Conservation (phyloP, 163 green algal species). For the Scenedesmus sp. region DNA sequence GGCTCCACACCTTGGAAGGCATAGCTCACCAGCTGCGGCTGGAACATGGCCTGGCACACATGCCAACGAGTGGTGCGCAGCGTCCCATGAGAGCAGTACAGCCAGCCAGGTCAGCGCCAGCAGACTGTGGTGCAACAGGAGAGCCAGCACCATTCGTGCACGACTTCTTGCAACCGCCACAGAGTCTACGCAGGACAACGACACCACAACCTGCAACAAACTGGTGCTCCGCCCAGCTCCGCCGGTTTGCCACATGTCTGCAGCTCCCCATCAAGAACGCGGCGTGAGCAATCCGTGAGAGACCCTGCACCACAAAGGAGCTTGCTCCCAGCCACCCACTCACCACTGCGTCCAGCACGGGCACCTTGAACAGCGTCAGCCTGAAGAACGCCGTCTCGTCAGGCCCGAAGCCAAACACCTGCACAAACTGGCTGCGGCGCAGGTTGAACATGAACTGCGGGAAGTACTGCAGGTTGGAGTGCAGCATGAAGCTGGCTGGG, state of each 20-base stretch:
- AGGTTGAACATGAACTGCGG: constrained; percentile 99
- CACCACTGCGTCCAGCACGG: constrained; percentile 84
- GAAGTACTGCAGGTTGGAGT: constrained; percentile 92
- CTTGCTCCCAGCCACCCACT: not conserved
- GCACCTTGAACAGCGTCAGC: constrained; percentile 90
- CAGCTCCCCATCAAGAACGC: not conserved
- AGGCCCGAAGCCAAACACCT: constrained; percentile 97
- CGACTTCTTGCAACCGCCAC: too few species aligned
- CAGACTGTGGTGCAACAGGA: not conserved
- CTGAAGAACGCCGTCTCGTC: constrained; percentile 98
- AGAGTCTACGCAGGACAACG: too few species aligned
- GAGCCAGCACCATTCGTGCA: too few species aligned
- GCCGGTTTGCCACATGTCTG: too few species aligned
- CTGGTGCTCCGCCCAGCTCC: too few species aligned
- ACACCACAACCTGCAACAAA: too few species aligned
- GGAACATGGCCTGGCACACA: constrained; percentile 87
- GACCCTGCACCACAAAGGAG: too few species aligned
- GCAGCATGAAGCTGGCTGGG: constrained; percentile 90
- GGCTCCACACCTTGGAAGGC: constrained; percentile 89
- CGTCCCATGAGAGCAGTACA: not conserved
- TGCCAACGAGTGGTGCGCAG: not conserved
- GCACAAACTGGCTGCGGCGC: constrained; percentile 89
- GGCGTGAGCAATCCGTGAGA: not conserved
- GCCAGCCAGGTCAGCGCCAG: not conserved
- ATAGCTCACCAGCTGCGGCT: constrained; percentile 94